phyloP scores from a whole-genome alignment of 495 filamentous ascomycete genomes.

The Tuber brumale region DNA sequence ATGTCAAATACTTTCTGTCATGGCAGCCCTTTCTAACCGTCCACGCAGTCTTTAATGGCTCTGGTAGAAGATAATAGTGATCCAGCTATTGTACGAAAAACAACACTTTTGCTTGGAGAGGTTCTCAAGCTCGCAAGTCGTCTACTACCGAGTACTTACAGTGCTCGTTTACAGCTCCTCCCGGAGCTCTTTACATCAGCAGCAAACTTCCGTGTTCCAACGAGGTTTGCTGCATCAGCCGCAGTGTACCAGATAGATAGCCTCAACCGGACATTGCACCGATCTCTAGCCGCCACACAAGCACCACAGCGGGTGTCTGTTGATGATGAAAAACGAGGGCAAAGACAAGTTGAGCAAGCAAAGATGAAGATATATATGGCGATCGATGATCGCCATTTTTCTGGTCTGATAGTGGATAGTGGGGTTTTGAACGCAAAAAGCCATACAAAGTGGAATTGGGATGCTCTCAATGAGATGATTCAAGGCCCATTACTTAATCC shows the following conservation, averaged over 20 bases:
- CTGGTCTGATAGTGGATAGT: conserved; percentile 77
- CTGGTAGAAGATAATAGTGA: conserved; percentile 66
- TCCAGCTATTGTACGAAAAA: conserved; percentile 73
- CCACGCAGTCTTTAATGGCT: conserved; percentile 53
- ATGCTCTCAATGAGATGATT: conserved; percentile 78
- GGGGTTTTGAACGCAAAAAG: conserved; percentile 70
- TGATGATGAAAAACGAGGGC: conserved; percentile 44
- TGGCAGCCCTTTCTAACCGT: not conserved
- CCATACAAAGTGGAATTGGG: conserved; percentile 94
- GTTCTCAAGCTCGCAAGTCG: conserved; percentile 80
- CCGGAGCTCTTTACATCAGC: conserved; percentile 74
- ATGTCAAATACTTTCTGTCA: conserved; percentile 27
- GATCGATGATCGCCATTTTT: conserved; percentile 84
- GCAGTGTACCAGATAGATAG: conserved; percentile 97
- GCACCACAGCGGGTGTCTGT: conserved; percentile 38
- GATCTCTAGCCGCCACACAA: conserved; percentile 52
- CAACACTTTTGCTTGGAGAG: conserved; percentile 82
- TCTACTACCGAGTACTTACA: conserved; percentile 70
- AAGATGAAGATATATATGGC: conserved; percentile 65
- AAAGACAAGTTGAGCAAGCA: conserved; percentile 54
- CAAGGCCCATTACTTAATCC: conserved; percentile 90
- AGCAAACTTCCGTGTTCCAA: conserved; percentile 59
- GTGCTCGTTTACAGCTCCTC: conserved; percentile 72
- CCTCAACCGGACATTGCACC: conserved; percentile 85
- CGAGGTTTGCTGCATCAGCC: conserved; percentile 70